Percentiles rank a stretch among this genome's conserved stretches.
These are phyloP conservation scores for Aureobasidium sp. DNA, from an alignment of 2,329 filamentous ascomycete species.

Conservation along the genomic window DNA sequence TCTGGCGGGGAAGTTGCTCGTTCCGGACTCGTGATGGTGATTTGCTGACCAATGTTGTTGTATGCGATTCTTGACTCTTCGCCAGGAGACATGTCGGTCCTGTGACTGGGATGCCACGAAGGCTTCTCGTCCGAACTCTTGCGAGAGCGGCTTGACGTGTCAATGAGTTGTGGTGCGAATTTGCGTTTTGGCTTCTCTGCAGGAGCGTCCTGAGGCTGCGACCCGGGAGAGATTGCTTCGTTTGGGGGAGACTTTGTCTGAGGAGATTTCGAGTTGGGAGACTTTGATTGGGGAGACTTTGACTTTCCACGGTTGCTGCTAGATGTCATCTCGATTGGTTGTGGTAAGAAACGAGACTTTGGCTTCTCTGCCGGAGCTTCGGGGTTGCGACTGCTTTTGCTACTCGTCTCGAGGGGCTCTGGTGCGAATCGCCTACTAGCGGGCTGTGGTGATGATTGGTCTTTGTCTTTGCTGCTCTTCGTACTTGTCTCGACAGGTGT, in stretches of 20 bases:
- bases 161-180: conserved; percentile 75
- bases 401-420: conserved; percentile 29
- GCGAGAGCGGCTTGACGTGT: conserved; percentile 66
- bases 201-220: conserved; percentile 7
- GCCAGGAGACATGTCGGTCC: conserved; percentile 62
- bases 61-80: conserved; percentile 16
- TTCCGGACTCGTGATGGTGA: background rate
- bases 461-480: conserved; percentile 25
- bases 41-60: conserved; percentile 11
- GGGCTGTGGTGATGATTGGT: conserved; percentile 13
- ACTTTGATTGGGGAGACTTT: conserved; percentile 5
- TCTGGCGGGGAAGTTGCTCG: background rate
- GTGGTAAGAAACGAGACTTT: conserved; percentile 6
- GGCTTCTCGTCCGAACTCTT: conserved; percentile 58
- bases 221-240: conserved; percentile 14
- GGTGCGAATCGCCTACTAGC: conserved; percentile 28
- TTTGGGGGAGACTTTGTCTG: conserved; percentile 12
- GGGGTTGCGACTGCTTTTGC: conserved; percentile 20
- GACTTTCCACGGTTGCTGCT: conserved; percentile 45
- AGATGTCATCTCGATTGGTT: conserved; percentile 58
- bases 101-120: conserved; percentile 58
- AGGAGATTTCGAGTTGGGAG: conserved; percentile 18
- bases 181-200: conserved; percentile 33
- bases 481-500: conserved; percentile 35
- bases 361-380: conserved; percentile 2